These are phyloP conservation scores for Tilletia indica DNA, from an alignment of 1,284 basidiomycete genomes.

Conservation along the genomic window DNA sequence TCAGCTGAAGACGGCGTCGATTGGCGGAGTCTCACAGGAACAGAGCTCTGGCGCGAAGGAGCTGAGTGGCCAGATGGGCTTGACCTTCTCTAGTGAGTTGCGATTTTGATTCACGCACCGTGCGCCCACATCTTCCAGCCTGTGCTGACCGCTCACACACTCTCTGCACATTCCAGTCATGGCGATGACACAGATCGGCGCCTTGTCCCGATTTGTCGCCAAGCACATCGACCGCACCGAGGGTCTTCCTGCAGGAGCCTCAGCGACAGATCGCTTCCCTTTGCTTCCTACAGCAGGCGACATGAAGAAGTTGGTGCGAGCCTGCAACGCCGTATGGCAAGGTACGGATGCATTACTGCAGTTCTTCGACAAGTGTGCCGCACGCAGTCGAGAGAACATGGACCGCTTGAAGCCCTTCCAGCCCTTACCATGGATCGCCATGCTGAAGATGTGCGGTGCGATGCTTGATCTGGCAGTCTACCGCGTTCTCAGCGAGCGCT, in stretches of 20 bases:
- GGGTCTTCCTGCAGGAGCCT: neutral
- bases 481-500: constrained; percentile 38
- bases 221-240: constrained; percentile 34
- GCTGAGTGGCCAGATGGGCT: constrained; percentile 47
- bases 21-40: neutral
- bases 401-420: constrained; percentile 41
- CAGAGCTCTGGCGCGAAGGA: constrained; percentile 21
- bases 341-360: constrained; percentile 45
- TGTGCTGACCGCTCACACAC: neutral
- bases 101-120: neutral
- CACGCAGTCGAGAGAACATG: constrained; percentile 41
- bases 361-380: constrained; percentile 45
- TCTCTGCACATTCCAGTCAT: constrained; percentile 25
- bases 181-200: constrained; percentile 48
- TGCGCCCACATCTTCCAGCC: too few species aligned
- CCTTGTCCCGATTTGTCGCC: constrained; percentile 40
- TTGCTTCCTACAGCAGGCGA: constrained; percentile 33
- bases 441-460: constrained; percentile 39
- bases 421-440: constrained; percentile 39
- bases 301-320: constrained; percentile 39
- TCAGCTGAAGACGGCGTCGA: neutral
- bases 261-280: constrained; percentile 20
- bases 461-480: constrained; percentile 41
- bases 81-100: constrained; percentile 34
- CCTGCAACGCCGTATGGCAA: constrained; percentile 42